Base-by-base conservation (phyloP, 2,329 filamentous ascomycete species). In the Cladosporium sp. region DNA sequence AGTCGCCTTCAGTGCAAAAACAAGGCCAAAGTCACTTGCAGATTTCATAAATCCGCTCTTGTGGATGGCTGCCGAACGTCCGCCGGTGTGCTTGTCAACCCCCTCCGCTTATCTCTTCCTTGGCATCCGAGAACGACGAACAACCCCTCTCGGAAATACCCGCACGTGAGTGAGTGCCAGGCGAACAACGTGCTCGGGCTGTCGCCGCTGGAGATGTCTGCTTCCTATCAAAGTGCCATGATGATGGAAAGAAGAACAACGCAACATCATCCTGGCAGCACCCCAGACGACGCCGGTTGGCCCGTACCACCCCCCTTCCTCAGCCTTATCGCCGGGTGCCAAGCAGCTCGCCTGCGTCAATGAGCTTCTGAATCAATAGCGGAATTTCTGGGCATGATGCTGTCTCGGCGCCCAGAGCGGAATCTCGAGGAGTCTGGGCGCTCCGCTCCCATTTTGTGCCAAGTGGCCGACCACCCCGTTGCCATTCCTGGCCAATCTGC, bases 321-420 rank as follows among this genome's bases (percentile, higher is more conserved):
- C 52, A 56, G 52, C 55, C 55, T 58, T 40, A 40, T 26, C 58
- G 46, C 59, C 59, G 44, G 40, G 44, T 18, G 59, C 59, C 59
- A 62, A 62, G 59, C 12, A 2, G 16, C 44, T 50, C 44, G 44
- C 28, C 18, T 33, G 40, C 59, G 31, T 11, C 44, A n/a, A 14
- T n/a, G 44, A 31, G 29, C 11, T 52, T 56, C 23, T 46, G 21
- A 23, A 23, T 59, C 56, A 59, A n/a, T 2, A 59, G 56, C 56
- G 56, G 56, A 44, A 31, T 14, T 4, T 8, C 56, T 59, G 28
- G 56, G 56, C 56, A n/a, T 40, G 35, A 59, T 26, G 56, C 35
- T 29, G 35, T 28, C 61, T 63, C 21, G 61, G 61, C 61, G 61
- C 61, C 61, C 44, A 63, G 61, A 33, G 61, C 49, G 61, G 37